Base-by-base conservation (phyloP, 2,329 filamentous ascomycete species). In the Lasiodiplodia sp. region DNA sequence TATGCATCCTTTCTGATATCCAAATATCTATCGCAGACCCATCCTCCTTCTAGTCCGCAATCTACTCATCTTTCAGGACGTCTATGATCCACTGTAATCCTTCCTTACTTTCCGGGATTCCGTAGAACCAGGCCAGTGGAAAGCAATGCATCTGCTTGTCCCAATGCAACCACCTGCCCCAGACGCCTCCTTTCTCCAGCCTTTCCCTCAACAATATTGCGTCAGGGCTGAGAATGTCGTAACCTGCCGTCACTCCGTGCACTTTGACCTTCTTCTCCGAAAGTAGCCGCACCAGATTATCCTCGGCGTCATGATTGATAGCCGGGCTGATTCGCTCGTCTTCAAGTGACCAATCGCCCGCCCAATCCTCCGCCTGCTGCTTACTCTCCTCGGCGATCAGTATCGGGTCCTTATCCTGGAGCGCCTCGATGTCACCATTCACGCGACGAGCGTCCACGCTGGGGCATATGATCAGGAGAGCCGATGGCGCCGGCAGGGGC, bases 71-170 rank as follows among this genome's bases (percentile, higher is more conserved):
- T 23, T 58, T 25, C 37, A 81, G 64, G 0, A 79, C 73, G 31
- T 82, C 77, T 0, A 84, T 66, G 0, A 85, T 76, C 82, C 85
- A 87, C 1, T 83, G 77, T 37, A 83, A 77, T 0, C 75, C 83
- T 69, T 84, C 76, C 37, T 77, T 80, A 2, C 83, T 81, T 71
- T 88, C 86, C 4, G 73, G 76, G 31, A 88, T 47, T 0, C 81
- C 80, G 70, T 85, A 87, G 2, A 79, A 76, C 56, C 82, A 83
- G 1, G 84, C 82, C 44, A 89, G 74, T 1, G 85, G 81, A 65
- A 88, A 89, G 69, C 85, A 87, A 74, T 89, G 87, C 85, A 89
- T 89, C 76, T 88, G 85, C 21, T 83, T 83, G 21, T 87, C 82
- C 87, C 87, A 89, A 11, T 87, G 79, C 51, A 89, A 71, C 87